Evolutionary conservation across 2,329 filamentous ascomycete species (phyloP), one percentile per base, ranked within the genome.

Genomic region (Cordyceps fumosorosea): DNA sequence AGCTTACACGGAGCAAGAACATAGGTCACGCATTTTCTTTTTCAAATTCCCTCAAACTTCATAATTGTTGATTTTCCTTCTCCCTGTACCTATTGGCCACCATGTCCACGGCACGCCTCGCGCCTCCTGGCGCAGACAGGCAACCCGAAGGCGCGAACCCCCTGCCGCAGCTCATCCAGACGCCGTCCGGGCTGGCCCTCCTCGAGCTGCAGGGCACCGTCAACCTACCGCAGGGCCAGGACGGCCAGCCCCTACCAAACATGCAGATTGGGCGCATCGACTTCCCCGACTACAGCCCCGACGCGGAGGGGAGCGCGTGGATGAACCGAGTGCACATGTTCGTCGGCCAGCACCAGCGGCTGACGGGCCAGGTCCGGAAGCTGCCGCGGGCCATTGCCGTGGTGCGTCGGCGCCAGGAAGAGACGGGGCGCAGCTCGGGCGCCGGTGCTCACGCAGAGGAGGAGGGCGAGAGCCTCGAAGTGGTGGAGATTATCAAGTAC

Each of bases 141-240:
- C 22, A 45, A 24, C 32, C 68, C 6, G 48, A 42, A 20, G 45
- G 65, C n/a, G 59, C 69, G 1, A 82, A 75, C 63, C 87, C 90
- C 4, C 84, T 98, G 5, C 95, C 95, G 1, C 74, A 83, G n/a
- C 81, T 96, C 65, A 84, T 98, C 18, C 90, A 93, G 68, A 97
- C 93, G 0, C 95, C 95, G 0, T 87, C 89, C 0, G 95, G 95
- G 56, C 84, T 97, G 47, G 93, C 93, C 20, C 81, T 99, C 52
- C 80, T 99, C 62, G 95, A 98, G 77, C 84, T 99, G 16, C 95
- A 99, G 79, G 95, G 93, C 64, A 91, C 86, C 16, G 88, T 99
- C 76, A 93, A 96, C 74, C 80, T 92, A 1, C 87, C 91, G 8
- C 65, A 76, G 2, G 69, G 75, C 26, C 65, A 68, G 11, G 67